Evolutionary conservation across 176 grass and related monocot species (phyloP).

Genomic region (Zea luxurians): DNA sequence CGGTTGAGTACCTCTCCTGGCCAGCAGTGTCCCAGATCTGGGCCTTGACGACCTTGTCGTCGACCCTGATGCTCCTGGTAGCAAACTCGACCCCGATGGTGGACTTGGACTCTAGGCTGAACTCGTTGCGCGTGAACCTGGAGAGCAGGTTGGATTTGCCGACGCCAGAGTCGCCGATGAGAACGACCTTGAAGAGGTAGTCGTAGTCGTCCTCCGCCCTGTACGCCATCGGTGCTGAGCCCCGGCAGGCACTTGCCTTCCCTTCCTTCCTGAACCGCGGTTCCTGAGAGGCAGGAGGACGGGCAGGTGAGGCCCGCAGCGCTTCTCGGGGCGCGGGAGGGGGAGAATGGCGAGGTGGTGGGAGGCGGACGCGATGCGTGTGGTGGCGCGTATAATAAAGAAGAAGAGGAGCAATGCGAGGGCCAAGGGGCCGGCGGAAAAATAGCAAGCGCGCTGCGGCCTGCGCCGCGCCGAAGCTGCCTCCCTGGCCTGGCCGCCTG

Average conservation of each 20-base stretch:
- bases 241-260: neutral
- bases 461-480: neutral
- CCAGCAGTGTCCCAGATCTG: slow-evolving; percentile 88
- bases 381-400: neutral
- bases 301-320: neutral
- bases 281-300: neutral
- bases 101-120: slow-evolving; percentile 89
- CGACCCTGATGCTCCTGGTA: slow-evolving; percentile 66
- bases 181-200: slow-evolving; percentile 83
- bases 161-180: slow-evolving; percentile 88
- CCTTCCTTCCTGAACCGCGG: slow-evolving; percentile 18
- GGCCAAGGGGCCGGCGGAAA: neutral
- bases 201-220: slow-evolving; percentile 89
- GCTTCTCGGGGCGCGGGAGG: neutral
- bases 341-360: neutral
- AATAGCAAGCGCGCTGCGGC: slow-evolving; percentile 20
- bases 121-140: slow-evolving; percentile 83
- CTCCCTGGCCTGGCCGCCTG: neutral
- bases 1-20: slow-evolving; percentile 52
- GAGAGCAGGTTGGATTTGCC: slow-evolving; percentile 79
- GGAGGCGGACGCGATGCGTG: neutral
- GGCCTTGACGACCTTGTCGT: slow-evolving; percentile 70
- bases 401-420: neutral
- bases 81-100: slow-evolving; percentile 94
- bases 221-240: slow-evolving; percentile 44